A percentile compares a stretch with the other conserved stretches of the same genome.
Conservation (phyloP, 805 yeast species). For the Nakazawaea molendinolei region DNA sequence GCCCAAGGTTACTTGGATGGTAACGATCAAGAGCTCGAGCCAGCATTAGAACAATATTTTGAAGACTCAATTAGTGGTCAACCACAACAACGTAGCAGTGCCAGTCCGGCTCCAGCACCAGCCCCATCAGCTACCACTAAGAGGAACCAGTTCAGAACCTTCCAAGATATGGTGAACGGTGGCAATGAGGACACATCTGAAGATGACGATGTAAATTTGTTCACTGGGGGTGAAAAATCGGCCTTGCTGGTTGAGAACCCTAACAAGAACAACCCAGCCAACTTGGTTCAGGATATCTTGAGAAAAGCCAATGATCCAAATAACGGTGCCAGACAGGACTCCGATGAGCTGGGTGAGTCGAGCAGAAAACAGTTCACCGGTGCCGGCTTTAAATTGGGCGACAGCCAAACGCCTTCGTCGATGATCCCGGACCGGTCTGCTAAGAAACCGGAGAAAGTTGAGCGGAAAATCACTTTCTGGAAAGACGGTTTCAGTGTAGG, state of each 20-base stretch:
- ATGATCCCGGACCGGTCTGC: constrained; percentile 23
- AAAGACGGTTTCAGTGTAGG: constrained; percentile 94
- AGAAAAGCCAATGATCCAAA: constrained; percentile 59
- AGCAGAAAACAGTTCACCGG: constrained; percentile 34
- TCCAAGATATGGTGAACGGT: constrained; percentile 26
- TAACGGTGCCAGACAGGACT: constrained; percentile 20
- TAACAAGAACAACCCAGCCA: constrained; percentile 30
- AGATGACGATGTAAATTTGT: constrained; percentile 32
- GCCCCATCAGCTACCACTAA: neutral
- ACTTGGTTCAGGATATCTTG: constrained; percentile 46
- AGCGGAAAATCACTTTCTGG: constrained; percentile 89
- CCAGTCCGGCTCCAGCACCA: neutral
- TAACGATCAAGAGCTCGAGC: constrained; percentile 23
- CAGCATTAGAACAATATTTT: constrained; percentile 5
- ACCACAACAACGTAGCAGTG: neutral
- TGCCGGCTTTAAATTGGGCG: constrained; percentile 46
- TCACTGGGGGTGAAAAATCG: constrained; percentile 66
- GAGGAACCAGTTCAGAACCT: constrained; percentile 20
- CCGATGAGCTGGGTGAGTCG: constrained; percentile 19
- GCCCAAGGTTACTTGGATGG: constrained; percentile 31
- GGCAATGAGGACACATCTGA: constrained; percentile 27
- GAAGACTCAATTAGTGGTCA: constrained; percentile 6
- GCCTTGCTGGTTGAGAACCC: constrained; percentile 80
- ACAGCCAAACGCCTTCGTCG: constrained; percentile 26
- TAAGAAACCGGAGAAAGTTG: constrained; percentile 41